Percentiles rank a stretch among this genome's conserved stretches.
phyloP scores from a whole-genome alignment of 1,139 yeast genomes.

The Sugiyamaella sp. region DNA sequence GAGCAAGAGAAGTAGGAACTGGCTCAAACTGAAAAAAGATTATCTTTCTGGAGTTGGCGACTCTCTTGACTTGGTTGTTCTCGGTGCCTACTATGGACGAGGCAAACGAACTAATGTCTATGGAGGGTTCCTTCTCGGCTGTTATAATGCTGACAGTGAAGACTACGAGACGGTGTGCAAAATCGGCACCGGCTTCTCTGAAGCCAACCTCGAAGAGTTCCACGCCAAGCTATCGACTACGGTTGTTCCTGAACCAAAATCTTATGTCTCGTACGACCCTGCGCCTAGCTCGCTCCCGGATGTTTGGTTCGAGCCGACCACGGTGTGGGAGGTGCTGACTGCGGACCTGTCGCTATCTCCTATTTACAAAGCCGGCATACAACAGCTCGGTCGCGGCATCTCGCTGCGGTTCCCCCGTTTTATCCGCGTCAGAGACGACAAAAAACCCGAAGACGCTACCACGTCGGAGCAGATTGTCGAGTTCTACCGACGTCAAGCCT shows the following conservation, averaged over 20 bases:
- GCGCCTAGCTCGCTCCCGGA: conserved; percentile 67
- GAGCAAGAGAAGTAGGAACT: conserved; percentile 88
- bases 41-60: conserved; percentile 87
- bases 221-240: conserved; percentile 67
- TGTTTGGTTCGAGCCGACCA: conserved; percentile 93
- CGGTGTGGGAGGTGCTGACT: conserved; percentile 86
- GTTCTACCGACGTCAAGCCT: conserved; percentile 78
- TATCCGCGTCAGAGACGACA: conserved; percentile 82
- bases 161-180: conserved; percentile 95
- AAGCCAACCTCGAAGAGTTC: conserved; percentile 68
- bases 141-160: conserved; percentile 86
- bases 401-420: conserved; percentile 92
- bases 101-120: conserved; percentile 95
- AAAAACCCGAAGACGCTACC: conserved; percentile 86
- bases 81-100: conserved; percentile 92
- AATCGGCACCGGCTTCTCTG: conserved; percentile 96
- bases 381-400: conserved; percentile 80
- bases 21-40: conserved; percentile 95
- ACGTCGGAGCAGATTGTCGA: conserved; percentile 88
- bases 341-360: conserved; percentile 96
- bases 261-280: conserved; percentile 69
- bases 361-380: conserved; percentile 83
- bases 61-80: conserved; percentile 86
- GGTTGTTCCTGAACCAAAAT: conserved; percentile 66
- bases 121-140: conserved; percentile 91